Evolutionary conservation across 2,329 filamentous ascomycete species (phyloP), one percentile per base, ranked within the genome.

Genomic region (Calonectria leucothoes): DNA sequence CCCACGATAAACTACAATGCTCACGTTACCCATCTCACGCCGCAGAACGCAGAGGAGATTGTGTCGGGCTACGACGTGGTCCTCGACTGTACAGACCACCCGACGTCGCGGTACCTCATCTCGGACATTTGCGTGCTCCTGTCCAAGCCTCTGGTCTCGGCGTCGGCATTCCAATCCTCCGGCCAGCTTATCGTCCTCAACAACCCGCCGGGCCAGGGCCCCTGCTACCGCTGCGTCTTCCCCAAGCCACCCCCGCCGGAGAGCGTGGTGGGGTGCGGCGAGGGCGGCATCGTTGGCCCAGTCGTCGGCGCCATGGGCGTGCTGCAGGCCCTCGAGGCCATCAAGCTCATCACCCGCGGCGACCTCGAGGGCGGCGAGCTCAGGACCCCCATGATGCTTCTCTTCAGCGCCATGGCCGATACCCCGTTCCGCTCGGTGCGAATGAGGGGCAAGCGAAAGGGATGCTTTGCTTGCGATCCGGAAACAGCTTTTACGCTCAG

Each of bases 231-330:
- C 51, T 99, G 97, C 81, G 91, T 98, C 15, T 99, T 98, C 79
- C 96, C 95, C 0, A 93, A 90, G 45, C 96, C 97, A 0, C 96
- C 97, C 0, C 95, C 96, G 0, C 91, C 94, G 0, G 94, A 94
- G 51, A 95, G 91, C 70, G 93, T 98, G 0, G 89, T 95, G 1
- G 95, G 93, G 73, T 99, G 97, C 81, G 95, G 96, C 49, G 97
- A 99, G 82, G 96, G 96, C 12, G 97, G 97, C 0, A 95, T 99
- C 11, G 81, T 99, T 1, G 97, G 97, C 0, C 96, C 97, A 0
- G 95, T 98, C 0, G 97, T 99, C 0, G 97, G 97, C 0, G 89
- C 92, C 0, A 98, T 99, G 95, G 97, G 97, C 10, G 93, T 98
- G 0, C 85, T 98, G 70, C 97, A 98, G 86, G 96, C 97, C 0